Conservation (phyloP, 371 early-diverging fungal species). For the Circinella minor region DNA sequence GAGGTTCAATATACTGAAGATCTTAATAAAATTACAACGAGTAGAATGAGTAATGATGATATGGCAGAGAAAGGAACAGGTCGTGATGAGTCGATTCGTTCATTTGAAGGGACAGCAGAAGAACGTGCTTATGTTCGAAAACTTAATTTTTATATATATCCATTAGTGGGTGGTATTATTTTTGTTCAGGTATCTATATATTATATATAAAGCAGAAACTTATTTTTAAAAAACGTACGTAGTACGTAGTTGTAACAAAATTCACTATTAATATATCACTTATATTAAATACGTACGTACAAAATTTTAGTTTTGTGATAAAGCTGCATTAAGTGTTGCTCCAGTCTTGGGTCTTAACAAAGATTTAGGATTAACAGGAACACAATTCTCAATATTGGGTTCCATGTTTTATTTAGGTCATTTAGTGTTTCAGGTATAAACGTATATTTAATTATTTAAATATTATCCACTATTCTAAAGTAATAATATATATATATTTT, state of each 20-base stretch:
- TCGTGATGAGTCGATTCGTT: not conserved
- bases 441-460: no score
- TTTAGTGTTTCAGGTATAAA: slow-evolving; percentile 39
- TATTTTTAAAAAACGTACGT: no score
- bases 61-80: not conserved
- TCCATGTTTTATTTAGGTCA: slow-evolving; percentile 45
- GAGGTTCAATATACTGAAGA: slow-evolving; percentile 10
- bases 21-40: not conserved
- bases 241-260: no score
- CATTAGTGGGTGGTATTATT: slow-evolving; percentile 27
- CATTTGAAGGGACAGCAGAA: slow-evolving; percentile 20
- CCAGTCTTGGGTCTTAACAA: slow-evolving; percentile 38
- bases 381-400: slow-evolving; percentile 35
- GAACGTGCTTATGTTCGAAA: slow-evolving; percentile 32
- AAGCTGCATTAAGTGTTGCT: slow-evolving; percentile 39
- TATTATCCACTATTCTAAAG: no score
- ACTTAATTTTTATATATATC: slow-evolving; percentile 32
- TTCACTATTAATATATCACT: no score
- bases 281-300: no score
- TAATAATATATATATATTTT: no score
- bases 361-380: slow-evolving; percentile 26
- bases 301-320: slow-evolving; percentile 52
- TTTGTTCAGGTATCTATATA: slow-evolving; percentile 30
- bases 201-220: no score
- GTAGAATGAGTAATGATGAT: not conserved